Conservation (phyloP, 805 yeast species). For the Kuraishia ogatae region DNA sequence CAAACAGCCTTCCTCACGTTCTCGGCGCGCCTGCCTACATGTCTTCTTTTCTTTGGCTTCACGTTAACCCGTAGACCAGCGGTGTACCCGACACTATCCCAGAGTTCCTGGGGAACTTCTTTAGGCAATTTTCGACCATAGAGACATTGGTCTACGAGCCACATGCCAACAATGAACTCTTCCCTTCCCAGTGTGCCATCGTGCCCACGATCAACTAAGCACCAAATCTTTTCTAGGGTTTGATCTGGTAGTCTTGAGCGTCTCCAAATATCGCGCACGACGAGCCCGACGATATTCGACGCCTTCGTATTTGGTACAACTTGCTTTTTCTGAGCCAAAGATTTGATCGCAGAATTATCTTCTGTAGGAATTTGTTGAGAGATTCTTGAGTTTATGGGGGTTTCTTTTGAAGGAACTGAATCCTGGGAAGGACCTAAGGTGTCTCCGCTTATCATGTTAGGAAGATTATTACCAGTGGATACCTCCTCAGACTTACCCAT, state of each 20-base stretch:
- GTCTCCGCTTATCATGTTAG: no score
- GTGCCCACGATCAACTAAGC: constrained; percentile 52
- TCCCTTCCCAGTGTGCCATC: constrained; percentile 74
- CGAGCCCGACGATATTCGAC: constrained; percentile 40
- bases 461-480: not conserved
- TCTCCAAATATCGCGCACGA: constrained; percentile 74
- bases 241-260: constrained; percentile 67
- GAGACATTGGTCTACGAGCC: constrained; percentile 93
- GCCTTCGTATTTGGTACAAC: not conserved
- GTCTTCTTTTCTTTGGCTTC: not conserved
- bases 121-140: constrained; percentile 89
- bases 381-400: constrained; percentile 7
- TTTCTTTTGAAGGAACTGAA: not conserved
- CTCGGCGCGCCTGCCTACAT: not conserved
- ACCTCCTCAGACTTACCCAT: not conserved
- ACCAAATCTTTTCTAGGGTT: constrained; percentile 55
- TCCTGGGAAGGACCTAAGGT: not conserved
- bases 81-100: constrained; percentile 62
- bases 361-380: not conserved
- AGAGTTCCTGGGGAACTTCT: constrained; percentile 54
- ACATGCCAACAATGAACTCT: constrained; percentile 92
- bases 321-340: not conserved
- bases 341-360: not conserved
- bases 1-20: not conserved
- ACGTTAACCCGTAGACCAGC: constrained; percentile 1